Evolutionary conservation across 1,284 basidiomycete species (phyloP).

Genomic region (Xanthoconium separans): DNA sequence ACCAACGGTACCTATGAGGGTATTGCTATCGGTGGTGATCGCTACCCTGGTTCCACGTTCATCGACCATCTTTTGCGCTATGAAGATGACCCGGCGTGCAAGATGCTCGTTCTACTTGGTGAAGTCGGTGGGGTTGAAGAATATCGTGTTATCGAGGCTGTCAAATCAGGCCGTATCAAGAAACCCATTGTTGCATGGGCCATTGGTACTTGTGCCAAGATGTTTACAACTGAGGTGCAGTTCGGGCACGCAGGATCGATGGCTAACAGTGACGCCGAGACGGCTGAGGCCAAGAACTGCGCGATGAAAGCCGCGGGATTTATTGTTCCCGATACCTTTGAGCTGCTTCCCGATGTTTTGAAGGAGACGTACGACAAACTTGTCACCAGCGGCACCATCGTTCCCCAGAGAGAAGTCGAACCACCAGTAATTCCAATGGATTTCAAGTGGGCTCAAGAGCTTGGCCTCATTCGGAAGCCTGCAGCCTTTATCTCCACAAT

Average conservation of each 20-base stretch:
- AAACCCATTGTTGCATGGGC: conserved; percentile 99
- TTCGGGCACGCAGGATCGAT: conserved; percentile 98
- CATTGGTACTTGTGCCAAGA: conserved; percentile 99
- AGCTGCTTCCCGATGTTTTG: conserved; percentile 87
- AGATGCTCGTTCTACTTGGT: conserved; percentile 97
- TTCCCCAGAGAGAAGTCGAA: conserved; percentile 77
- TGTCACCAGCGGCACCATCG: conserved; percentile 69
- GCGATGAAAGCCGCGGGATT: conserved; percentile 96
- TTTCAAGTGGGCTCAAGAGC: conserved; percentile 99
- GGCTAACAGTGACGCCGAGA: conserved; percentile 98
- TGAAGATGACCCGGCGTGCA: conserved; percentile 96
- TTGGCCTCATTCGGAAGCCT: conserved; percentile 97
- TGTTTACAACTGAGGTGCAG: conserved; percentile 99
- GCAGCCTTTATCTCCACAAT: conserved; percentile 99
- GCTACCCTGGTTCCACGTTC: conserved; percentile 98
- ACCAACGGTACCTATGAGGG: conserved; percentile 99
- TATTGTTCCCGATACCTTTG: conserved; percentile 97
- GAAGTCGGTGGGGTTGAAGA: conserved; percentile 99
- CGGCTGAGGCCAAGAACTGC: conserved; percentile 95
- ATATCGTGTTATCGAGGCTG: conserved; percentile 98
- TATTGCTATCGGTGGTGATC: conserved; percentile 99
- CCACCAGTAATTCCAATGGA: conserved; percentile 99
- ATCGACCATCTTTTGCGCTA: conserved; percentile 99
- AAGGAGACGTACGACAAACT: conserved; percentile 86
- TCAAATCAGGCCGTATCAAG: conserved; percentile 91